These are phyloP conservation scores for Neonectria sp. DNA, from an alignment of 2,329 filamentous ascomycete genomes.

Conservation along the genomic window DNA sequence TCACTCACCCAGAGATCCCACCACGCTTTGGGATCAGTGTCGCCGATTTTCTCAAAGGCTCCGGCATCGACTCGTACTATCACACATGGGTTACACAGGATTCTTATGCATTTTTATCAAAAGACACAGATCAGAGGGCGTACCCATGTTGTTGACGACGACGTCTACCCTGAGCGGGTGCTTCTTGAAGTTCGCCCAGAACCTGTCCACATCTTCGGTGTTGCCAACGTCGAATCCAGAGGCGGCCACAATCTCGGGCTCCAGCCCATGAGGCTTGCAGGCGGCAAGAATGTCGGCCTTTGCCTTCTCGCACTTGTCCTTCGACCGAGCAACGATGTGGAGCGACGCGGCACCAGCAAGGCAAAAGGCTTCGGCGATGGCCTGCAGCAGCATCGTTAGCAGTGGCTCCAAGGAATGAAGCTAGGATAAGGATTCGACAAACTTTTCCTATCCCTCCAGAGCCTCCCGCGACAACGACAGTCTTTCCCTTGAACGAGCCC, in stretches of 20 bases:
- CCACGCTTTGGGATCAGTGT: not conserved
- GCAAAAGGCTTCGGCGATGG: no score
- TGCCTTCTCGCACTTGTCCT: no score
- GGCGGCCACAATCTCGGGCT: not conserved
- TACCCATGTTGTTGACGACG: not conserved
- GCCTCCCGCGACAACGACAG: no score
- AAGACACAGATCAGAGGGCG: not conserved
- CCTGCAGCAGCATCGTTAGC: no score
- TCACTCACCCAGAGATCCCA: not conserved
- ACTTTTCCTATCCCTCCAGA: no score
- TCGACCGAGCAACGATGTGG: no score
- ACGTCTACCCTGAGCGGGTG: not conserved
- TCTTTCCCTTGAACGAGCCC: no score
- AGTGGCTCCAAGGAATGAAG: no score
- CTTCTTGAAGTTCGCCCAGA: not conserved
- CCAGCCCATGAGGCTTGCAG: not conserved
- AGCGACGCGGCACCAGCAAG: no score
- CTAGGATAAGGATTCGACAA: no score
- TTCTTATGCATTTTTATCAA: not conserved
- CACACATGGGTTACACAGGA: not conserved
- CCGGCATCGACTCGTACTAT: not conserved
- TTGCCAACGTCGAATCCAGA: not conserved
- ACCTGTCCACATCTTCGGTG: not conserved
- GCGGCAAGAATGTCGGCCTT: not conserved
- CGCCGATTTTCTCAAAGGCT: not conserved